Conservation (phyloP, 2,329 filamentous ascomycete species). For the Trichophyton rubrum region DNA sequence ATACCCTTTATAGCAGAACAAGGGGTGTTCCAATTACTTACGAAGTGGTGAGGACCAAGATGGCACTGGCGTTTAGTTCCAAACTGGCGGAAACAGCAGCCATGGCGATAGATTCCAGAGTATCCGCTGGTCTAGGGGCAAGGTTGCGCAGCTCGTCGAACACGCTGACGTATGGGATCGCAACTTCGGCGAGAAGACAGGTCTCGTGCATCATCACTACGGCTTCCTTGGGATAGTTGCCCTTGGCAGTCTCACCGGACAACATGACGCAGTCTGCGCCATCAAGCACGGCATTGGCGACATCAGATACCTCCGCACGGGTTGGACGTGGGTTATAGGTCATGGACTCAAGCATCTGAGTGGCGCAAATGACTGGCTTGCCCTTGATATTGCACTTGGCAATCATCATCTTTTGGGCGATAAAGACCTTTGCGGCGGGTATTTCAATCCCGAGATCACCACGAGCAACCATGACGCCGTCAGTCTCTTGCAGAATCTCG, state of each 20-base stretch:
- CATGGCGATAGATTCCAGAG: constrained; percentile 92
- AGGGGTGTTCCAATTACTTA: constrained; percentile 26
- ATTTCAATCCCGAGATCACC: constrained; percentile 98
- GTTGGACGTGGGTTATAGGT: constrained; percentile 99
- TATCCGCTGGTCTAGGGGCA: constrained; percentile 69
- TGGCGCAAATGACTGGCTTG: constrained; percentile 97
- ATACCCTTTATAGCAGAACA: constrained; percentile 15
- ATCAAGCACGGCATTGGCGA: constrained; percentile 94
- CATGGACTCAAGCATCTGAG: constrained; percentile 99
- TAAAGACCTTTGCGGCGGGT: constrained; percentile 94
- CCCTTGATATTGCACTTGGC: constrained; percentile 99
- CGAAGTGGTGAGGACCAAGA: constrained; percentile 89
- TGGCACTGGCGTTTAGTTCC: constrained; percentile 91
- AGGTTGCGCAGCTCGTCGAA: constrained; percentile 90
- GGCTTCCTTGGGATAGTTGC: constrained; percentile 80
- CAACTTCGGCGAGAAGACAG: constrained; percentile 90
- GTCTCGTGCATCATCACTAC: constrained; percentile 98
- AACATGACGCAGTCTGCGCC: constrained; percentile 99
- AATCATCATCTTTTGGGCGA: constrained; percentile 99
- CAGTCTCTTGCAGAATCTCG: constrained; percentile 89
- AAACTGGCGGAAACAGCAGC: constrained; percentile 89
- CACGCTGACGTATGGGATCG: constrained; percentile 90
- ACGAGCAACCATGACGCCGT: constrained; percentile 99
- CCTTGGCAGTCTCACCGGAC: constrained; percentile 98
- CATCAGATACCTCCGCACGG: constrained; percentile 94